Conservation (phyloP, 257 asterid species). For the Gentiana macrophylla region DNA sequence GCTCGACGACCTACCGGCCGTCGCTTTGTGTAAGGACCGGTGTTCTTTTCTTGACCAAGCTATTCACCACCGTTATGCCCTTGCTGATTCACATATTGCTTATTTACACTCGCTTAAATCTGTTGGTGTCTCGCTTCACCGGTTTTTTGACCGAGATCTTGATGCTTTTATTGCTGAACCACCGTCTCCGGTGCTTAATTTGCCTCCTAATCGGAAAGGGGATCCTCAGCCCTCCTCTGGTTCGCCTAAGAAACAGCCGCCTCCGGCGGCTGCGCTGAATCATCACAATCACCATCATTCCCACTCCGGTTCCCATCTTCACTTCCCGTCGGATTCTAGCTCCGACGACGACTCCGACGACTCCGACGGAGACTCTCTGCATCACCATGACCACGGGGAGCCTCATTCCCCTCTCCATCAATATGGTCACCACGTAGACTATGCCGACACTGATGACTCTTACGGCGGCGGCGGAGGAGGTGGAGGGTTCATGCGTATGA, state of each 20-base stretch:
- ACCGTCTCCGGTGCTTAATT: slow-evolving; percentile 53
- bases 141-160: slow-evolving; percentile 57
- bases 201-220: slow-evolving; percentile 45
- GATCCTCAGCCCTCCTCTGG: slow-evolving; percentile 33
- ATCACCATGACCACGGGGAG: slow-evolving; percentile 22
- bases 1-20: slow-evolving; percentile 87
- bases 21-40: slow-evolving; percentile 72
- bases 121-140: slow-evolving; percentile 55
- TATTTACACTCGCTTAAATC: slow-evolving; percentile 62
- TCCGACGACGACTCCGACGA: slow-evolving; percentile 36
- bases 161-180: slow-evolving; percentile 17
- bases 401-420: slow-evolving; percentile 12
- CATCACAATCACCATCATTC: slow-evolving; percentile 39
- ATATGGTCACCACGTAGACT: slow-evolving; percentile 8
- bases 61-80: slow-evolving; percentile 61
- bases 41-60: slow-evolving; percentile 78
- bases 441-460: slow-evolving; percentile 5
- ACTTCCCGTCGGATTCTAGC: slow-evolving; percentile 45
- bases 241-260: slow-evolving; percentile 18
- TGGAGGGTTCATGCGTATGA: slow-evolving; percentile 43
- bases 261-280: slow-evolving; percentile 23
- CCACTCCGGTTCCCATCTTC: slow-evolving; percentile 73
- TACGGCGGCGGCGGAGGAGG: slow-evolving; percentile 19
- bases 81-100: slow-evolving; percentile 75
- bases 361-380: slow-evolving; percentile 45